Base-by-base conservation (phyloP, 164 flowering plant species). In the Buxus sempervirens region DNA sequence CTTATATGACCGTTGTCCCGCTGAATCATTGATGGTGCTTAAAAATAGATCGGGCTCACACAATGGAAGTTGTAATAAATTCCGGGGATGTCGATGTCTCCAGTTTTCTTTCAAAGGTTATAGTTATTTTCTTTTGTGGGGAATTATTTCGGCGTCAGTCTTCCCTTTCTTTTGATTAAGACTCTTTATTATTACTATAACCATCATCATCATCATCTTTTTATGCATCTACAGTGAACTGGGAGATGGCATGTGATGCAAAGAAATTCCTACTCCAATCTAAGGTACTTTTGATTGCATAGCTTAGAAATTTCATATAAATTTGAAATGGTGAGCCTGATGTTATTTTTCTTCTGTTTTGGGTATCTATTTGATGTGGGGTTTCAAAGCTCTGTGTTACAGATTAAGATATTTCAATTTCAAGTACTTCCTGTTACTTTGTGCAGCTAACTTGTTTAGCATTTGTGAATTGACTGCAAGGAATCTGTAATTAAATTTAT, bases 211-310 rank as follows among this genome's bases (percentile, higher is more conserved):
- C 7, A 3, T 32, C 38, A 32, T 32, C 7, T 32, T 32, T 32
- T 32, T 32, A 3, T 32, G 38, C 60, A 58, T 22, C 25, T 56
- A 38, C 49, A 76, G 77, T 73, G 62, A 22, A 62, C 54, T 20
- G 16, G 60, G 64, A 48, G 73, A 58, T 22, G 15, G 38, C 54
- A 27, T 42, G 48, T 68, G 65, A 49, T 56, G 66, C 58, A 28
- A 68, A 61, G 56, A 69, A 65, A 60, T 20, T 66, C 66, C 45
- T 70, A 45, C 42, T 25, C 27, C 19, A 58, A 6, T 14, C 32
- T n/a, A 13, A 76, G 80, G 82, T 79, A 69, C 38, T 26, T 28
- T n/a, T n/a, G n/a, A n/a, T n/a, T n/a, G n/a, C 6, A 18, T 23
- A 18, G 9, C 10, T 28, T 42, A 7, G 42, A 14, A 21, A 20